Base-by-base conservation (phyloP, 2,329 filamentous ascomycete genomes). In the Orbilia brochopaga region DNA sequence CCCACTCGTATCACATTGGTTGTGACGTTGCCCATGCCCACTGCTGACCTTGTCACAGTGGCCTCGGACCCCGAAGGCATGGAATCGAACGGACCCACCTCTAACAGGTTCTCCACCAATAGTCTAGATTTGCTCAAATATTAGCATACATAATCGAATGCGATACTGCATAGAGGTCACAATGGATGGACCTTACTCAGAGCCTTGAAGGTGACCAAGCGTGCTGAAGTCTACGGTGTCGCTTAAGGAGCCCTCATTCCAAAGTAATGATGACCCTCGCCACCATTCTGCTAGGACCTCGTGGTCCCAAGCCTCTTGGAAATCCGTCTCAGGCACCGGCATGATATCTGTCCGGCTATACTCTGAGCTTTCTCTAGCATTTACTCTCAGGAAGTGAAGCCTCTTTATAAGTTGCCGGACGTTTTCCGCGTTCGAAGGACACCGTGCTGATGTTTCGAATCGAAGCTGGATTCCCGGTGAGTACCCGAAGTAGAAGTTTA, bases 201-300 rank as follows among this genome's bases (percentile, higher is more conserved):
- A 11, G 0, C 19, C 52, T 27, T 40, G 48, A 17, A 37, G 11
- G n/a, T 19, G 23, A 15, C 32, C 57, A 10, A 54, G 55, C 11
- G 24, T 4, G 3, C 44, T 19, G 19, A 23, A 48, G 19, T 53
- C 54, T 7, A 32, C 17, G 4, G 24, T 17, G n/a, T 54, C 24
- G 27, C 7, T 51, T 8, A 52, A 27, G 1, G 24, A 35, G 13
- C 63, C 58, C 19, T 44, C 46, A 11, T 40, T 53, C 66, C 66
- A 70, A 15, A 70, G 59, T 13, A 70, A 17, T 2, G 58, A 50
- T 23, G 66, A 58, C 23, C 66, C 66, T 42, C 59, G 40, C 54
- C 63, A 60, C 66, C 66, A 70, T 13, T 70, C 66, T 6, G 54
- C 48, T 11, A 70, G 59, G 11, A 51, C 52, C n/a, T 70, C 66